Base-by-base conservation (phyloP, 139 green algal species). In the Auxenochlorella protothecoides region DNA sequence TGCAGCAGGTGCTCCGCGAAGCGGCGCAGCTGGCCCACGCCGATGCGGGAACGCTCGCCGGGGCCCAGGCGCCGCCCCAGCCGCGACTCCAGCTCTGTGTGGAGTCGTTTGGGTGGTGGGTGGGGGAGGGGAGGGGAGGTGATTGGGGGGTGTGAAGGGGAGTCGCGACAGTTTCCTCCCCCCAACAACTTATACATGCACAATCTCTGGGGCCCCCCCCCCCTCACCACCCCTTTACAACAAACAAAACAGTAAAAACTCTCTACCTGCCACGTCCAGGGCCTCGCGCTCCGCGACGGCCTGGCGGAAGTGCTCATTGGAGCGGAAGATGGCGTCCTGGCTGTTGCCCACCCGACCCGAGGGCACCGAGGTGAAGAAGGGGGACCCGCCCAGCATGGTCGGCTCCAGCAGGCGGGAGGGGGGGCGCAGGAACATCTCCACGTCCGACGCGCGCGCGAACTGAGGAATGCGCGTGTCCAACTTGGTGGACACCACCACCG, bases 311-410 rank as follows among this genome's bases (percentile, higher is more conserved):
- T 93, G 82, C n/a, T 97, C 91, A 65, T 98, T 94, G 63, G 79
- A 90, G 66, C 81, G 79, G 78, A 94, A 97, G 8, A 92, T 79
- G 52, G 84, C 81, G 65, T 97, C 92, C 15, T 86, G 78, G 10
- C 62, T 71, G 55, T 72, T 78, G 53, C 93, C 93, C 12, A 98
- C 91, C 11, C 93, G 85, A 3, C 92, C 93, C 44, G 86, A 90
- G 3, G 93, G 92, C 66, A 96, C 92, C 7, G 91, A 96, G 69
- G 91, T 96, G 88, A 96, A 98, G 81, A 98, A 98, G 15, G 93
- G 93, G 51, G 74, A 83, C 53, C 88, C 89, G 2, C 92, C 92
- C 56, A 97, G 89, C 84, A 97, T 92, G 68, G 67, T 81, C 55
- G 79, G 71, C 73, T 91, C 87, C 57, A 92, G 77, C 68, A 92